Evolutionary conservation across 106 monocot species (phyloP), one percentile per base, ranked within the genome.

Genomic region (Dendrobium huoshanense): DNA sequence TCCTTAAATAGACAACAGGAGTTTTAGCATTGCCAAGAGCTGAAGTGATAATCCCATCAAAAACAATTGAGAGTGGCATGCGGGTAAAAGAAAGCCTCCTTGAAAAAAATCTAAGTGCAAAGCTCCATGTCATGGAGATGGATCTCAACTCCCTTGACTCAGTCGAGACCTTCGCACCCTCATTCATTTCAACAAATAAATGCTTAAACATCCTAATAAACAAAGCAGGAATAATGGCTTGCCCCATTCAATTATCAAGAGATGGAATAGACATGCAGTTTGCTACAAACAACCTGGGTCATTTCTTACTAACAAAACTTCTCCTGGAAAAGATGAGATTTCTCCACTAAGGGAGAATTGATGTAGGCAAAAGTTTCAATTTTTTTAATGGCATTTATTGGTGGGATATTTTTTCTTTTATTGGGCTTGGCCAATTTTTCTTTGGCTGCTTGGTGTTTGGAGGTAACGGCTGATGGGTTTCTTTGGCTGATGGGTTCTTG

Each of bases 251-350:
- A 49, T 67, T 91, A 55, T 98, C 94, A 17, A 84, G 47, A 65
- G 88, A 94, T 64, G 92, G 91, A 84, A 87, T 97, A 40, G 94
- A 97, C 86, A 55, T 90, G 74, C 96, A 97, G 41, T 97, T 97
- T 79, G 91, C 97, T 19, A 91, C 90, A 42, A 98, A 94, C 81
- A 91, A 94, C 74, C 86, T 94, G 33, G 94, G 90, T 20, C 91
- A 97, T 85, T 94, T 92, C 75, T 75, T 97, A 54, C 82, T 97
- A 72, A 91, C 92, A 43, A 88, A 84, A 44, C 79, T 94, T 58
- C 87, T 94, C 18, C 83, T 92, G 29, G 88, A 91, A 13, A 94
- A 92, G 85, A 90, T 94, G 87, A 97, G 91, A 87, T 55, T 31
- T 31, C 31, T 31, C 31, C 31, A 31, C 31, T 31, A 31, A 31